Conservation (phyloP, 2,329 filamentous ascomycete species). For the Zymoseptoria brevis region DNA sequence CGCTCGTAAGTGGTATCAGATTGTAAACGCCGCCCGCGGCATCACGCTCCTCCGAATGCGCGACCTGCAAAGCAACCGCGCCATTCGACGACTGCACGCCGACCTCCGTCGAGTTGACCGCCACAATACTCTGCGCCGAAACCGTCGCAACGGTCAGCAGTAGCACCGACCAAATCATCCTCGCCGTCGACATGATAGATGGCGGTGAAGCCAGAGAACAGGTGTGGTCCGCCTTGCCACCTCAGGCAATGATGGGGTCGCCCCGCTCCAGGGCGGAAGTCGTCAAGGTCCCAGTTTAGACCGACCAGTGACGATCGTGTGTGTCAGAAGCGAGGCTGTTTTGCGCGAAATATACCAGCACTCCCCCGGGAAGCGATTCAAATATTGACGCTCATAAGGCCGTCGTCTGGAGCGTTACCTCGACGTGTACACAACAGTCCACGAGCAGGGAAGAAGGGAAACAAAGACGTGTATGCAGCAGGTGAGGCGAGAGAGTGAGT, state of each 20-base stretch:
- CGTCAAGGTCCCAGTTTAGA: neutral
- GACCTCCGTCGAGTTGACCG: conserved; percentile 11
- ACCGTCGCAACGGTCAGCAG: neutral
- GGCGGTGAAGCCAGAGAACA: too few relatives aligned
- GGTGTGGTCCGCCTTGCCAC: neutral
- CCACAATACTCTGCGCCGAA: conserved; percentile 11
- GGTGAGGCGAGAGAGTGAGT: neutral
- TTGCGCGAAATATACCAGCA: neutral
- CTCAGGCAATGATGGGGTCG: neutral
- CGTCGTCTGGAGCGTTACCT: too few relatives aligned
- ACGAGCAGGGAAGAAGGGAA: neutral
- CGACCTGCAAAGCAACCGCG: neutral
- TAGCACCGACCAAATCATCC: conserved; percentile 4
- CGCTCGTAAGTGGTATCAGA: conserved; percentile 15
- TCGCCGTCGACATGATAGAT: neutral
- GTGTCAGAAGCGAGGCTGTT: neutral
- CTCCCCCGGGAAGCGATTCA: neutral
- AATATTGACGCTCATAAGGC: neutral
- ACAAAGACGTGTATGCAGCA: neutral
- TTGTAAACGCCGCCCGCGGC: conserved; percentile 10
- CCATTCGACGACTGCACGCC: conserved; percentile 1
- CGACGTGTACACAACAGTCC: neutral
- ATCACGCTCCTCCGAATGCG: neutral
- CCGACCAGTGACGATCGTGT: neutral
- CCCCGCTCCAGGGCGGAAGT: too few relatives aligned